phyloP scores from a whole-genome alignment of 768 basidiomycete species.

The Termitomyces sp. region DNA sequence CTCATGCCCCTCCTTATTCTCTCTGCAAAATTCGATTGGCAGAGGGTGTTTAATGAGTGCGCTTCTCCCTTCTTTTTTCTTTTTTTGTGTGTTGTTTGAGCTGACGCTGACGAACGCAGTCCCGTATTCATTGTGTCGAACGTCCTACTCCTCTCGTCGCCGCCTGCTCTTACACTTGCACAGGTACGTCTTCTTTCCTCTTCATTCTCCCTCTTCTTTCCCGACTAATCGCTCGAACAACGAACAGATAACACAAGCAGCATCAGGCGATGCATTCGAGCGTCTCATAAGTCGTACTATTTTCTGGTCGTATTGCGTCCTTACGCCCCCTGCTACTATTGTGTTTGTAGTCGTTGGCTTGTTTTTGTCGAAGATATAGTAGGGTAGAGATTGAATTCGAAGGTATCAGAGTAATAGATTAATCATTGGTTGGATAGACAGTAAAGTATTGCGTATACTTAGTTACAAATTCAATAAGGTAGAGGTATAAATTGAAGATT shows the following conservation, averaged over 20 bases:
- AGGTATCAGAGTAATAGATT: no score
- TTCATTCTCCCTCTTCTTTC: not conserved
- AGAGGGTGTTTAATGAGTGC: constrained; percentile 72
- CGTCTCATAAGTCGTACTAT: constrained; percentile 87
- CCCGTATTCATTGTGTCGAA: constrained; percentile 87
- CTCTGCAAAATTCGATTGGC: constrained; percentile 54
- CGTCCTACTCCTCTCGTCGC: constrained; percentile 77
- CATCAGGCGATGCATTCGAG: constrained; percentile 85
- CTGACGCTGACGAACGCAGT: constrained; percentile 34
- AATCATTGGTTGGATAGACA: no score
- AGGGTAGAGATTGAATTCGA: no score
- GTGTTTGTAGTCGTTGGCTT: constrained; percentile 74
- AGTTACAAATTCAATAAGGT: no score
- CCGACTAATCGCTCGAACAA: no score
- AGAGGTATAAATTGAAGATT: no score
- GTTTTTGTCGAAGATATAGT: constrained; percentile 51
- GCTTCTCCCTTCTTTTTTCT: constrained; percentile 24
- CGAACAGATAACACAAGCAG: constrained; percentile 74
- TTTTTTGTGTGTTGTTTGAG: constrained; percentile 1
- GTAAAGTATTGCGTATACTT: no score
- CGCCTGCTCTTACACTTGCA: constrained; percentile 60
- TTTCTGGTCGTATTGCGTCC: constrained; percentile 87
- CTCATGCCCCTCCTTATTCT: constrained; percentile 74
- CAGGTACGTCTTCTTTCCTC: constrained; percentile 44
- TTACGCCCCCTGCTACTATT: constrained; percentile 85